Evolutionary conservation across 2,329 filamentous ascomycete species (phyloP).

Genomic region (Fusarium albidum): DNA sequence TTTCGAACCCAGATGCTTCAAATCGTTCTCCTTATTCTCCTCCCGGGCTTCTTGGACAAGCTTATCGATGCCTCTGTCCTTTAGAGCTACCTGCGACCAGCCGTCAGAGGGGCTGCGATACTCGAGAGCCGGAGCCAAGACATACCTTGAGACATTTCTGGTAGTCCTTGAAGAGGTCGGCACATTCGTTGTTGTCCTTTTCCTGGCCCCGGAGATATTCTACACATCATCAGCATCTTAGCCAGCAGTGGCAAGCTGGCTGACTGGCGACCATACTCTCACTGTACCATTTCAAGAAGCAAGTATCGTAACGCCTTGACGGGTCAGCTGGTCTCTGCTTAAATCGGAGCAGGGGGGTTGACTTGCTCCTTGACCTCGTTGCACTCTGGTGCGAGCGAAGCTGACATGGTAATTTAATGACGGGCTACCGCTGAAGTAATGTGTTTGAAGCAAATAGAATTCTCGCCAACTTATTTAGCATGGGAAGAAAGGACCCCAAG

Average conservation of each 20-base stretch:
- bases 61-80: constrained; percentile 89
- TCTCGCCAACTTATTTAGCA: too few species aligned
- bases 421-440: constrained; percentile 19
- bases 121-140: not conserved
- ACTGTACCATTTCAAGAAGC: constrained; percentile 99
- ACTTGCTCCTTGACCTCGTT: constrained; percentile 94
- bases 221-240: constrained; percentile 47
- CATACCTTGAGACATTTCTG: constrained; percentile 82
- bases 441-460: constrained; percentile 32
- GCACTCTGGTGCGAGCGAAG: constrained; percentile 92
- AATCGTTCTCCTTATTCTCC: constrained; percentile 87
- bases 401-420: constrained; percentile 73
- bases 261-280: constrained; percentile 73
- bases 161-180: constrained; percentile 86
- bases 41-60: constrained; percentile 92
- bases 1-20: constrained; percentile 54
- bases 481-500: constrained; percentile 6
- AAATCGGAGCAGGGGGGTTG: not conserved
- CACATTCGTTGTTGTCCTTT: constrained; percentile 84
- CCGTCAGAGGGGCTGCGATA: constrained; percentile 1
- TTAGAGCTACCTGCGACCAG: constrained; percentile 67
- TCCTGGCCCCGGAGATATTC: constrained; percentile 91
- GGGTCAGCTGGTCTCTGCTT: not conserved
- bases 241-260: constrained; percentile 13
- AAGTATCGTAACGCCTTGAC: constrained; percentile 88